Base-by-base conservation (phyloP, 2,329 filamentous ascomycete species). In the Pseudogymnoascus destructans region DNA sequence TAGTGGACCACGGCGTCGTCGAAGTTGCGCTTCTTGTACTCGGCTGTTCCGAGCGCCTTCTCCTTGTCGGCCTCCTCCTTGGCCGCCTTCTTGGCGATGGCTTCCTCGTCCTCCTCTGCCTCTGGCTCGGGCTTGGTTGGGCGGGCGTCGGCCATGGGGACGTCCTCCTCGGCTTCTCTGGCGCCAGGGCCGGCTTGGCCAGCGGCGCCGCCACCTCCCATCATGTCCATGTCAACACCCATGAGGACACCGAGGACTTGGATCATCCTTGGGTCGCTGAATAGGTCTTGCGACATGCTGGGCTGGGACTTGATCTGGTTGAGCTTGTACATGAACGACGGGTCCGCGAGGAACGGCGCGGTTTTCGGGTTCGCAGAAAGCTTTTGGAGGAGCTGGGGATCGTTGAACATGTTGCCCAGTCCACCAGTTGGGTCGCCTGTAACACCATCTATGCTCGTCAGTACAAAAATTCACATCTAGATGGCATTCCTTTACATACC, bases 11-110 rank as follows among this genome's bases (percentile, higher is more conserved):
- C 96, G 56, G 93, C 93, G 69, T 87, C 84, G 67, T 97, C 93
- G 65, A 98, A 96, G 70, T 96, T 85, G 65, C 89, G 86, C 81
- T 97, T 97, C 85, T 98, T 98, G 80, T 98, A 98, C 72, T 86
- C 85, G 66, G 93, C 89, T 11, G 92, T 98, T 59, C 93, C 93
- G 59, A 95, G 77, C 27, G 85, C 87, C 82, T 98, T 98, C 74
- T 96, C 87, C 71, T 90, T 88, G 66, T 98, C 93, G 46, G 91
- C 93, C 63, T 87, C 89, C 68, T 86, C 88, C 77, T 97, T 95
- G 38, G 89, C 89, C 77, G 93, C 88, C 74, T 87, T 87, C 74
- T 91, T 90, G 61, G 87, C 87, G 59, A 83, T 71, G 0, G 85
- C 80, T 71, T 97, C 93, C 68, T 95, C 90, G 64, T 95, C 89